These are phyloP conservation scores for Chrysoporthe puriensis DNA, from an alignment of 2,329 filamentous ascomycete species.

Conservation along the genomic window DNA sequence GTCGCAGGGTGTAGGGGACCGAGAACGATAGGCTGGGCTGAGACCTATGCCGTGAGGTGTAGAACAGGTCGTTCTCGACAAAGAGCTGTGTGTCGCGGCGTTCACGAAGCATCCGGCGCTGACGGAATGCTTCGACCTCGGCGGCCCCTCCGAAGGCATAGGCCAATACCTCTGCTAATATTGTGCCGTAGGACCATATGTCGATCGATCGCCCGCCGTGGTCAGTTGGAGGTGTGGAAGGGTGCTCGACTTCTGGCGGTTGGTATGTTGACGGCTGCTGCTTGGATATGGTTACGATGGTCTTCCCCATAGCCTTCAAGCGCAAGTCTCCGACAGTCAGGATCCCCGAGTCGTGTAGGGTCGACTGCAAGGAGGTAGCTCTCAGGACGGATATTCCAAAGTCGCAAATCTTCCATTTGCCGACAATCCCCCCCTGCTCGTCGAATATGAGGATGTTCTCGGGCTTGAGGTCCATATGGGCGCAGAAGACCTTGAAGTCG, in stretches of 20 bases:
- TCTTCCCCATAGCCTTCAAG: conserved; percentile 10
- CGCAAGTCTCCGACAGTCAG: conserved; percentile 19
- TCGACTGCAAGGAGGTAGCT: neutral
- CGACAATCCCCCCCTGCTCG: conserved; percentile 13
- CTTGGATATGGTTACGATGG: conserved; percentile 14
- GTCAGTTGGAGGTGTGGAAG: neutral
- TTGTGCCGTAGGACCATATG: conserved; percentile 27
- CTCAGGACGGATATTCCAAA: conserved; percentile 28
- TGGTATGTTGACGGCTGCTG: conserved; percentile 17
- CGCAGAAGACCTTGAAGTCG: conserved; percentile 20
- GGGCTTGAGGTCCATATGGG: conserved; percentile 28
- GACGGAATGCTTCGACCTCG: conserved; percentile 8
- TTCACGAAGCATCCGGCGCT: neutral
- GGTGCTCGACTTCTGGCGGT: conserved; percentile 22
- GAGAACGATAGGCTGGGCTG: neutral
- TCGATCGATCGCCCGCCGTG: conserved; percentile 4
- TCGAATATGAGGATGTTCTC: conserved; percentile 25
- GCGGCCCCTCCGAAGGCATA: conserved; percentile 4
- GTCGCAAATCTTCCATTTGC: conserved; percentile 27
- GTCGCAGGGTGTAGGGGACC: neutral
- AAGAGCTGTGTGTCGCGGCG: neutral
- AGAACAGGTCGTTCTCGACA: conserved; percentile 19
- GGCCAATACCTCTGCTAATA: conserved; percentile 25
- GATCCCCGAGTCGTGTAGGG: neutral
- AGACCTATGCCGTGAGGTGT: neutral